A percentile compares a stretch with the other conserved stretches of the same genome.
Evolutionary conservation across 164 flowering plant species (phyloP).

Genomic region (Kingdonia uniflora): DNA sequence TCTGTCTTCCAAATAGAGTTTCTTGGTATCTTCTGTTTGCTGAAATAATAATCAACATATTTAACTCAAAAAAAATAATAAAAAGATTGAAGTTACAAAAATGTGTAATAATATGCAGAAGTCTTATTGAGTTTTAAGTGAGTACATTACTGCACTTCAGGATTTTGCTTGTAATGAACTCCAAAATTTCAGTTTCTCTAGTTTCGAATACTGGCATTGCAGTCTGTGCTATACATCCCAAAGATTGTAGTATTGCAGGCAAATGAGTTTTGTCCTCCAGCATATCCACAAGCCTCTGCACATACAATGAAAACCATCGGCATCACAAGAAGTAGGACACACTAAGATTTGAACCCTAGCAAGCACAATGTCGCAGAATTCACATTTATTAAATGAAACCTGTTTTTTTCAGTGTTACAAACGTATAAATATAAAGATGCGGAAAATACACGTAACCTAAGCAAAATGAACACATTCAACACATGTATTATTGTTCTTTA

Average conservation of each 20-base stretch:
- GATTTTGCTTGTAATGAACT: conserved; percentile 55
- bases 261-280: conserved; percentile 67
- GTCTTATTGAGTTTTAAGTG: conserved; percentile 1
- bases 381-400: no score
- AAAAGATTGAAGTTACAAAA: not conserved
- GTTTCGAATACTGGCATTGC: conserved; percentile 98
- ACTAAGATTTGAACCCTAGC: not conserved
- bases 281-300: conserved; percentile 94
- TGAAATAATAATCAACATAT: conserved; percentile 21
- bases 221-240: conserved; percentile 93
- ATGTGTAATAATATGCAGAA: not conserved
- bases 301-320: conserved; percentile 16
- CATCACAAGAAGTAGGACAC: conserved; percentile 5
- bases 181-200: conserved; percentile 74
- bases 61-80: conserved; percentile 1
- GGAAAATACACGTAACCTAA: no score
- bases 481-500: no score
- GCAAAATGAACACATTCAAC: no score
- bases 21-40: conserved; percentile 35
- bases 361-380: not conserved
- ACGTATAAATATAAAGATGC: no score
- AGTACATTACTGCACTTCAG: conserved; percentile 52
- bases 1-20: conserved; percentile 60
- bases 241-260: conserved; percentile 87
- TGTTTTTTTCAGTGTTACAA: no score